A percentile compares a stretch with the other conserved stretches of the same genome.
Conservation (phyloP, 2,329 filamentous ascomycete genomes). For the Hyphodiscus sp. region DNA sequence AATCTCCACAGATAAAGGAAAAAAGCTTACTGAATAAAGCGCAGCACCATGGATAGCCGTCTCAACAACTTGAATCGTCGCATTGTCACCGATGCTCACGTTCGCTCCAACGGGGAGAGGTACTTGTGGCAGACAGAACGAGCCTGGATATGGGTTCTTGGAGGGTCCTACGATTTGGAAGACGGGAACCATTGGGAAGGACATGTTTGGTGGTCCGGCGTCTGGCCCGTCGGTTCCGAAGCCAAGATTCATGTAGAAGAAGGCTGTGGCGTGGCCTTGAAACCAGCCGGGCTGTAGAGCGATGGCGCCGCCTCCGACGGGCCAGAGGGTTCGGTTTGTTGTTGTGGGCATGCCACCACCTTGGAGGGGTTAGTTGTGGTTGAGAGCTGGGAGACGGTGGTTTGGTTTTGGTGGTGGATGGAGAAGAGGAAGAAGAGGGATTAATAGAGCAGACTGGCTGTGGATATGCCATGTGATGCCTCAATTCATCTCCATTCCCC, state of each 20-base stretch:
- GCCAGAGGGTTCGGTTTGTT: conserved; percentile 87
- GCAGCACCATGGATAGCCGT: conserved; percentile 75
- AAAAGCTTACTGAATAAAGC: conserved; percentile 44
- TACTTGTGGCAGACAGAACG: conserved; percentile 84
- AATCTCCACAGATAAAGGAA: not conserved
- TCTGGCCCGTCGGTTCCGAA: conserved; percentile 63
- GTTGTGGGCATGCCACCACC: conserved; percentile 77
- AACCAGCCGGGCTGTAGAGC: conserved; percentile 95
- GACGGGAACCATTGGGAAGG: conserved; percentile 68
- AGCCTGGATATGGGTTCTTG: conserved; percentile 80
- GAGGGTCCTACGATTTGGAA: conserved; percentile 79
- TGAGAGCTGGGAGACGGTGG: not conserved
- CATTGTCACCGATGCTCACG: conserved; percentile 76
- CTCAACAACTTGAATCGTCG: conserved; percentile 86
- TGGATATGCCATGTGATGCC: not conserved
- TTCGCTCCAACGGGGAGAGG: conserved; percentile 67
- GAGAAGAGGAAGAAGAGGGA: not conserved
- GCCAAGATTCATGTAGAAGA: conserved; percentile 88
- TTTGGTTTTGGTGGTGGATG: not conserved
- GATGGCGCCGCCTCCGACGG: conserved; percentile 77
- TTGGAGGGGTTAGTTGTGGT: conserved; percentile 33
- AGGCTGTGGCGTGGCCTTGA: conserved; percentile 73
- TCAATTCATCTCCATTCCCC: not conserved
- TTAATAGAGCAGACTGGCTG: not conserved
- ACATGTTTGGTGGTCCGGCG: conserved; percentile 77